Conservation (phyloP, 1,139 yeast genomes). For the Pichia sp. region DNA sequence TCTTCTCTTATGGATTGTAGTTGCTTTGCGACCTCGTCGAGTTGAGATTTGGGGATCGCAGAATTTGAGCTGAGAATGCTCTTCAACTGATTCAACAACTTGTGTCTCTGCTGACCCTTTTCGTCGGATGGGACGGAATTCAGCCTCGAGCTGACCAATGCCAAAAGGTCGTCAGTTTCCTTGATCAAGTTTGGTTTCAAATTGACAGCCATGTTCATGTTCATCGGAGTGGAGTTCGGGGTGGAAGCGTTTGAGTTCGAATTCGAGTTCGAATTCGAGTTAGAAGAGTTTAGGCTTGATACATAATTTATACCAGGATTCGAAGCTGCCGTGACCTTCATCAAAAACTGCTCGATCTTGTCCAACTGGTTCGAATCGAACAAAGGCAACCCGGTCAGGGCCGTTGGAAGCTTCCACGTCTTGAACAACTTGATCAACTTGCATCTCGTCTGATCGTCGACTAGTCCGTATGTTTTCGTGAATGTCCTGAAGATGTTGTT, state of each 20-base stretch:
- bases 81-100: slow-evolving; percentile 44
- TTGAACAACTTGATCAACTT: slow-evolving; percentile 73
- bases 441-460: slow-evolving; percentile 68
- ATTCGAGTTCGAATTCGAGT: not conserved
- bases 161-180: slow-evolving; percentile 40
- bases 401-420: slow-evolving; percentile 75
- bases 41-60: slow-evolving; percentile 40
- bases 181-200: slow-evolving; percentile 35
- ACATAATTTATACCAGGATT: slow-evolving; percentile 4
- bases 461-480: slow-evolving; percentile 72
- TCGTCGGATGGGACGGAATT: slow-evolving; percentile 27
- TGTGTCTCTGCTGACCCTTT: slow-evolving; percentile 33
- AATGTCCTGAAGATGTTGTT: slow-evolving; percentile 62
- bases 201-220: slow-evolving; percentile 1
- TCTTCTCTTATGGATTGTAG: slow-evolving; percentile 31
- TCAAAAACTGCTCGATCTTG: slow-evolving; percentile 69
- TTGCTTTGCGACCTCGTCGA: slow-evolving; percentile 33
- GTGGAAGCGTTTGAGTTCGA: slow-evolving; percentile 9
- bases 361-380: slow-evolving; percentile 70
- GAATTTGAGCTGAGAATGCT: slow-evolving; percentile 33
- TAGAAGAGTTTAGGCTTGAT: slow-evolving; percentile 1
- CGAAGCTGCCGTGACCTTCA: slow-evolving; percentile 42
- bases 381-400: slow-evolving; percentile 60
- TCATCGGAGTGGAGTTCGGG: slow-evolving; percentile 1
- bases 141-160: slow-evolving; percentile 34